phyloP scores from a whole-genome alignment of 805 yeast genomes.

The Yarrowia sp. region DNA sequence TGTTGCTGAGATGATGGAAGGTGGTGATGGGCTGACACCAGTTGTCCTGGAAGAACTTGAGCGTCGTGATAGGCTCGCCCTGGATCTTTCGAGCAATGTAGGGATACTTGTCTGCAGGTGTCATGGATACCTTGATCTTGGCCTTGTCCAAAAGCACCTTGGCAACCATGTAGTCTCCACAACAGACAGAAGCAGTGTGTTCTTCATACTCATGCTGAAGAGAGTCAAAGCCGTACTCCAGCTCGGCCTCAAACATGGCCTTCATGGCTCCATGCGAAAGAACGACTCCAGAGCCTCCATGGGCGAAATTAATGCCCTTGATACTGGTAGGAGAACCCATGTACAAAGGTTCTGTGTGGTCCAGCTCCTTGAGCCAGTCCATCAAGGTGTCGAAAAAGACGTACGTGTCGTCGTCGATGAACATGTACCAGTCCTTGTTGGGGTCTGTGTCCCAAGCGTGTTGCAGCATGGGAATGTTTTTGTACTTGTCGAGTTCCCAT shows the following conservation, averaged over 20 bases:
- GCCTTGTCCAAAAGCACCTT: conserved; percentile 30
- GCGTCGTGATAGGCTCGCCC: conserved; percentile 34
- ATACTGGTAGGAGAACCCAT: conserved; percentile 36
- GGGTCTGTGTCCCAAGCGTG: conserved; percentile 37
- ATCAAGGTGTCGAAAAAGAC: conserved; percentile 35
- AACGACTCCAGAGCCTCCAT: conserved; percentile 42
- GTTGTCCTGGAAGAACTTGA: conserved; percentile 26
- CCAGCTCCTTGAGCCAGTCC: conserved; percentile 29
- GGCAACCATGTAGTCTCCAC: conserved; percentile 40
- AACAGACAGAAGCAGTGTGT: conserved; percentile 33
- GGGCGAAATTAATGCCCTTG: conserved; percentile 36
- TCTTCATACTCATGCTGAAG: conserved; percentile 30
- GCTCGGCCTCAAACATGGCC: conserved; percentile 32
- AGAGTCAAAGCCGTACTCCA: conserved; percentile 21
- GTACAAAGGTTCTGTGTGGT: conserved; percentile 35
- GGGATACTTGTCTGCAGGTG: conserved; percentile 27
- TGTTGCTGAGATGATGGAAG: conserved; percentile 37
- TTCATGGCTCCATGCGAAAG: conserved; percentile 37
- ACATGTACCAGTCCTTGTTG: conserved; percentile 38
- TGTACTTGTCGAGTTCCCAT: conserved; percentile 40
- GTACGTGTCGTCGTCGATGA: conserved; percentile 40
- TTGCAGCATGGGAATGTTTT: conserved; percentile 40
- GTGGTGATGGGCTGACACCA: conserved; percentile 38
- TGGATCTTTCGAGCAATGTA: conserved; percentile 34
- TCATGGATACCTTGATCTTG: conserved; percentile 26